Base-by-base conservation (phyloP, 2,329 filamentous ascomycete species). In the Claviceps pazoutovae region DNA sequence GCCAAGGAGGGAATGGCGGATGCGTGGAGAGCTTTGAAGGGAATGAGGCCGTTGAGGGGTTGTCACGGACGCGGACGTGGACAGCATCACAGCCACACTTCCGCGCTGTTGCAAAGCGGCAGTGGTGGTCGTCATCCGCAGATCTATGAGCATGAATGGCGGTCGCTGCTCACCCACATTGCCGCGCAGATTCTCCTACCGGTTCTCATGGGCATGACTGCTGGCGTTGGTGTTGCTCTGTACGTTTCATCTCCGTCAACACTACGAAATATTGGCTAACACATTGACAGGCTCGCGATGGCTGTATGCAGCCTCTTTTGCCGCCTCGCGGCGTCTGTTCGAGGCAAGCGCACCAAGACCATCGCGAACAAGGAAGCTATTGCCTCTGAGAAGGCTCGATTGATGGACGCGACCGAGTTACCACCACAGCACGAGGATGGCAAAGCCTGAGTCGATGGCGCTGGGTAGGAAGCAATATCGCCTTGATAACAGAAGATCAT, bases 191-290 rank as follows among this genome's bases (percentile, higher is more conserved):
- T 88, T 45, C 64, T 88, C 47, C 71, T 88, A 41, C 84, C 85
- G 1, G 72, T 87, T 50, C 68, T 84, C 50, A 74, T 87, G 56
- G 85, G 85, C 53, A 74, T 88, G 56, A 74, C 80, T 23, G 81
- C 82, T 45, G 85, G 84, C 61, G 75, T 87, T 51, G 73, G 74
- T 34, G 80, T 83, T 56, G 84, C 83, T 65, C 64, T 86, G 74
- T 78, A 71, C 63, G 74, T 71, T 37, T 4, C 3, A 30, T 30
- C 30, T 30, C 8, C 9, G 3, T 11, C 9, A 4, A 30, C 8
- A 30, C 30, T 30, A 11, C 19, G 5, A 6, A 30, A 3, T 6
- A 30, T 30, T 41, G n/a, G 26, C 68, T 70, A 58, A 71, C 57
- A 17, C 16, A 17, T 45, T 26, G 14, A 45, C 51, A 78, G 74